Evolutionary conservation across 805 yeast species (phyloP).

Genomic region (Yamadazyma laniorum): DNA sequence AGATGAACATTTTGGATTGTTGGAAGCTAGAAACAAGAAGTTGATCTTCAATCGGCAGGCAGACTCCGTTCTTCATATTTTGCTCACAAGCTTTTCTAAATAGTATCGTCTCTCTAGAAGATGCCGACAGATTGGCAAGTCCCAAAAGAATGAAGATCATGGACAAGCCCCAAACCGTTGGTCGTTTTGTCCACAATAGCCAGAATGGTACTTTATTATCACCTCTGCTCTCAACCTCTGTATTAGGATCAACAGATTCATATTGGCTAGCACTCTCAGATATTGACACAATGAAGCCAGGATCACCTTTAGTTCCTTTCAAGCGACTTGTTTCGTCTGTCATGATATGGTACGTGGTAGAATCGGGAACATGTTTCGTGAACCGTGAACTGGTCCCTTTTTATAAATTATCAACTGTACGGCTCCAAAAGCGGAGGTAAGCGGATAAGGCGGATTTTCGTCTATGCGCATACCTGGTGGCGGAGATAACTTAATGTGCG

Average conservation of each 20-base stretch:
- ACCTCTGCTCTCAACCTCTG: not conserved
- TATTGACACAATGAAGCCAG: not conserved
- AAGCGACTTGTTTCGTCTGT: conserved; percentile 2
- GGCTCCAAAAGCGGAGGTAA: no score
- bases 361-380: no score
- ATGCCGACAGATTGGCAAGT: not conserved
- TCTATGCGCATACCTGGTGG: no score
- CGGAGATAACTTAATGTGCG: no score
- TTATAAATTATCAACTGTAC: no score
- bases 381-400: no score
- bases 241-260: not conserved
- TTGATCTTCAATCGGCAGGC: conserved; percentile 33
- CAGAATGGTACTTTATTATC: not conserved
- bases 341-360: no score
- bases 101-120: conserved; percentile 4
- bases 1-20: conserved; percentile 37
- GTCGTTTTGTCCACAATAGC: not conserved
- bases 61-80: conserved; percentile 14
- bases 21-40: conserved; percentile 44
- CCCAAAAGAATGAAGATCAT: conserved; percentile 1
- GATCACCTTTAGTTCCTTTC: not conserved
- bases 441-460: no score
- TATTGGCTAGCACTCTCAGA: not conserved
- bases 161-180: not conserved
- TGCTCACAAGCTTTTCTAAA: conserved; percentile 9